A percentile compares a stretch with the other conserved stretches of the same genome.
Evolutionary conservation across 192 early-diverging fungal genomes (phyloP).

Genomic region (Linnemannia elongata): DNA sequence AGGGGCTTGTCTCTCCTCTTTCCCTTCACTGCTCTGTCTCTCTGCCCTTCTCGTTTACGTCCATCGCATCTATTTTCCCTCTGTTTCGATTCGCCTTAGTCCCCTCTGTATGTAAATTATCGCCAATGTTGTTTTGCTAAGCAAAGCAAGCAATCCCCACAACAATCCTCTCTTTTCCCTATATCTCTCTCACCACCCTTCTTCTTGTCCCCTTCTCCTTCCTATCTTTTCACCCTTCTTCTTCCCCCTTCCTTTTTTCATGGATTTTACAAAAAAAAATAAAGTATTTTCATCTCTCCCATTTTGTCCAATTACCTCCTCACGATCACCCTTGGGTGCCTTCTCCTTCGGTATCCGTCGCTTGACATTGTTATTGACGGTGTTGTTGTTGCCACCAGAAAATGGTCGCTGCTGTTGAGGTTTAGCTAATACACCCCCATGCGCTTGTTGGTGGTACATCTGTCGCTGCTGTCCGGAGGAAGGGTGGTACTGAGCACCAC

Average conservation of each 20-base stretch:
- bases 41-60: neutral
- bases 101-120: neutral
- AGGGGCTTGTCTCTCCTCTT: neutral
- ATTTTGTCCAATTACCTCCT: slow-evolving; percentile 26
- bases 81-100: neutral
- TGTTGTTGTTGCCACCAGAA: neutral
- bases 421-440: neutral
- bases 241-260: neutral
- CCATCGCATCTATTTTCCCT: neutral
- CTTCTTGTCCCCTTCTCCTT: neutral
- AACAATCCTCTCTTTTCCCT: neutral
- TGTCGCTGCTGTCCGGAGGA: neutral
- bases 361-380: slow-evolving; percentile 11
- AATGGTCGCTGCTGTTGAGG: neutral
- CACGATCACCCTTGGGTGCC: slow-evolving; percentile 29
- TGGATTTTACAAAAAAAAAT: neutral
- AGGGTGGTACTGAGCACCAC: neutral
- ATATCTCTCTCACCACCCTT: neutral
- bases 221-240: neutral
- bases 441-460: neutral
- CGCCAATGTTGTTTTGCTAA: neutral
- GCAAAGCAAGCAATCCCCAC: neutral
- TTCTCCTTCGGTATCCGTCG: slow-evolving; percentile 30
- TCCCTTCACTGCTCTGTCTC: neutral
- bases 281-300: neutral